Evolutionary conservation across 495 filamentous ascomycete genomes (phyloP).

Genomic region (Penicillium paxilli): DNA sequence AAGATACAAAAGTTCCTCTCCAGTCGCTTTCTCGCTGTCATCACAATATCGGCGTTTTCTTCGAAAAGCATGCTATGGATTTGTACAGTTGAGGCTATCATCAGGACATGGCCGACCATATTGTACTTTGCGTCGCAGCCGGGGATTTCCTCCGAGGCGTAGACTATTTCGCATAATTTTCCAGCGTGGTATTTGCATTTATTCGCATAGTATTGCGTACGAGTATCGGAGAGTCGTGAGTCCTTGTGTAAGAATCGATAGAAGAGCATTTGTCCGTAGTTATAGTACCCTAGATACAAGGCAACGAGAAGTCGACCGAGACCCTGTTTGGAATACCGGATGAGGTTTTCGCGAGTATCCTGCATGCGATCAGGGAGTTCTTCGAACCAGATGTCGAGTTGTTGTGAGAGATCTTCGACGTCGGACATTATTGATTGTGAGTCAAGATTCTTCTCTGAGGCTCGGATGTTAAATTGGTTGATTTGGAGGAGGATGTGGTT

Average conservation of each 20-base stretch:
- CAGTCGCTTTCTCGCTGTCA: slow-evolving; percentile 24
- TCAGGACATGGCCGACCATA: slow-evolving; percentile 43
- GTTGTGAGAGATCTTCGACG: slow-evolving; percentile 20
- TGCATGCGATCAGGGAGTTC: slow-evolving; percentile 29
- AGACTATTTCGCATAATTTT: slow-evolving; percentile 36
- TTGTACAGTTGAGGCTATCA: slow-evolving; percentile 42
- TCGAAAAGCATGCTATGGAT: slow-evolving; percentile 41
- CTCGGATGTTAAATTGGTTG: slow-evolving; percentile 32
- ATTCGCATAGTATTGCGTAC: slow-evolving; percentile 25
- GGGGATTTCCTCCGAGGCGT: slow-evolving; percentile 24
- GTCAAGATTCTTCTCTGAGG: slow-evolving; percentile 14
- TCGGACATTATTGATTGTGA: slow-evolving; percentile 6
- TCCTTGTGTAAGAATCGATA: slow-evolving; percentile 40
- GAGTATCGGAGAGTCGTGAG: slow-evolving; percentile 1
- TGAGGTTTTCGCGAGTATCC: slow-evolving; percentile 30
- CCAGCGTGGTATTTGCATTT: slow-evolving; percentile 38
- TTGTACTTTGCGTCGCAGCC: slow-evolving; percentile 37
- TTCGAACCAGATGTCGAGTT: slow-evolving; percentile 31
- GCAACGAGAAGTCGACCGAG: slow-evolving; percentile 40
- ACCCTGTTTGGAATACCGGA: slow-evolving; percentile 26
- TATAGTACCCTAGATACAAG: slow-evolving; percentile 42
- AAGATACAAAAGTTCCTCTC: slow-evolving; percentile 42
- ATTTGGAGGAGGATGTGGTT: slow-evolving; percentile 33
- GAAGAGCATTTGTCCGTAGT: slow-evolving; percentile 44
- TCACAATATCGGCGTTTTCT: slow-evolving; percentile 19